phyloP scores from a whole-genome alignment of 2,329 filamentous ascomycete genomes.

The Talaromyces sp. region DNA sequence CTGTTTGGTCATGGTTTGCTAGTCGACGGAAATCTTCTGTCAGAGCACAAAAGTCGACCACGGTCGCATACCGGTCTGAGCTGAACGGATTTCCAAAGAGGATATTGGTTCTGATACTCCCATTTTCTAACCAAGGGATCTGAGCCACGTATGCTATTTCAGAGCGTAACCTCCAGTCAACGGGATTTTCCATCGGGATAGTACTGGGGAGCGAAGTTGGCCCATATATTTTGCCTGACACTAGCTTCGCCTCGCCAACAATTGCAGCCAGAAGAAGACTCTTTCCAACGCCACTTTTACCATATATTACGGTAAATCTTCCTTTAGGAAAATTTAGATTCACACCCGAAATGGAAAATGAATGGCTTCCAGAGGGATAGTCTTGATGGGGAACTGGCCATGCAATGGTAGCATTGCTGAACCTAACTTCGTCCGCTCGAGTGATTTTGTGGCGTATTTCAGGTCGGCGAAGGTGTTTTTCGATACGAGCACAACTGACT shows the following conservation, averaged over 20 bases:
- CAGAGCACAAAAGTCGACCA: neutral
- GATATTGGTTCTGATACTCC: conserved; percentile 71
- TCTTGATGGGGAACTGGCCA: conserved; percentile 58
- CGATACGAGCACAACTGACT: conserved; percentile 66
- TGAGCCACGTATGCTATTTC: conserved; percentile 71
- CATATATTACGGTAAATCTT: conserved; percentile 68
- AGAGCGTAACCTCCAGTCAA: conserved; percentile 63
- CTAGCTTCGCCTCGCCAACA: conserved; percentile 67
- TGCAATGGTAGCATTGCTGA: conserved; percentile 62
- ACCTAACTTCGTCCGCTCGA: conserved; percentile 52
- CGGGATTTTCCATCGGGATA: conserved; percentile 54
- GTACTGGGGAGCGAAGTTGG: conserved; percentile 50
- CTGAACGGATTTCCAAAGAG: conserved; percentile 68
- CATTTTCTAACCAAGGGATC: conserved; percentile 81
- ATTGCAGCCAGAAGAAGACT: conserved; percentile 68
- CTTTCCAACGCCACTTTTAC: conserved; percentile 73
- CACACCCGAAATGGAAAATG: conserved; percentile 52
- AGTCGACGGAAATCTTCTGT: neutral
- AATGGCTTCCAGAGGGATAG: conserved; percentile 36
- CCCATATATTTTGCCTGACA: conserved; percentile 54
- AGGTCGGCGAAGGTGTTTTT: conserved; percentile 62
- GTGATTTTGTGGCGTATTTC: conserved; percentile 57
- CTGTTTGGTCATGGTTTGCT: neutral
- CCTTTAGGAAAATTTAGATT: conserved; percentile 61
- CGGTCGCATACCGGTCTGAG: conserved; percentile 53